Conservation (phyloP, 805 yeast species). For the Cyberlindnera xishuangbannaensis region DNA sequence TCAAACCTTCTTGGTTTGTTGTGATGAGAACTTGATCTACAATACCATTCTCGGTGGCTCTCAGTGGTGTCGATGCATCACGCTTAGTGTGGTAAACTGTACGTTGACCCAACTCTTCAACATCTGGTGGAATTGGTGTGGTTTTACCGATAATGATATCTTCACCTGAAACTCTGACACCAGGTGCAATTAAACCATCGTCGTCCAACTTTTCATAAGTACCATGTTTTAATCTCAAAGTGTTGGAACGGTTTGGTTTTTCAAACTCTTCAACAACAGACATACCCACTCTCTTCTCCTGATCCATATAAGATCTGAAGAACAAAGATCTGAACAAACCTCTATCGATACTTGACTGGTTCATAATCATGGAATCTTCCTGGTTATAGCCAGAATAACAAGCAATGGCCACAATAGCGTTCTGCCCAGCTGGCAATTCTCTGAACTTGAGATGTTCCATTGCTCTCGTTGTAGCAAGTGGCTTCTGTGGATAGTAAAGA, state of each 20-base stretch:
- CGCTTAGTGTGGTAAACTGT: constrained; percentile 97
- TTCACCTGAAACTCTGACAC: constrained; percentile 97
- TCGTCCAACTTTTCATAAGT: constrained; percentile 97
- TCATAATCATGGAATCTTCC: constrained; percentile 99
- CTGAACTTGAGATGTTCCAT: constrained; percentile 97
- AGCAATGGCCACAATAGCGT: constrained; percentile 95
- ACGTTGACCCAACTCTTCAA: constrained; percentile 97
- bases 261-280: constrained; percentile 96
- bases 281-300: constrained; percentile 98
- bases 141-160: constrained; percentile 98
- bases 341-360: constrained; percentile 94
- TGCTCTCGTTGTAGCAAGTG: constrained; percentile 94
- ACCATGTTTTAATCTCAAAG: constrained; percentile 93
- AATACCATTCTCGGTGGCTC: constrained; percentile 96
- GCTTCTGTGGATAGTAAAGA: constrained; percentile 95
- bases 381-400: constrained; percentile 99
- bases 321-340: constrained; percentile 94
- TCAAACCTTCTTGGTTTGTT: constrained; percentile 96
- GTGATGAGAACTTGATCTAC: constrained; percentile 96
- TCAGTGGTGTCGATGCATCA: constrained; percentile 95
- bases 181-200: constrained; percentile 97
- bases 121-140: constrained; percentile 98
- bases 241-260: constrained; percentile 91
- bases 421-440: constrained; percentile 98
- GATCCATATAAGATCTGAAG: constrained; percentile 97